Percentiles rank a stretch among this genome's conserved stretches.
phyloP scores from a whole-genome alignment of 768 basidiomycete genomes.

The Termitomyces sp. region DNA sequence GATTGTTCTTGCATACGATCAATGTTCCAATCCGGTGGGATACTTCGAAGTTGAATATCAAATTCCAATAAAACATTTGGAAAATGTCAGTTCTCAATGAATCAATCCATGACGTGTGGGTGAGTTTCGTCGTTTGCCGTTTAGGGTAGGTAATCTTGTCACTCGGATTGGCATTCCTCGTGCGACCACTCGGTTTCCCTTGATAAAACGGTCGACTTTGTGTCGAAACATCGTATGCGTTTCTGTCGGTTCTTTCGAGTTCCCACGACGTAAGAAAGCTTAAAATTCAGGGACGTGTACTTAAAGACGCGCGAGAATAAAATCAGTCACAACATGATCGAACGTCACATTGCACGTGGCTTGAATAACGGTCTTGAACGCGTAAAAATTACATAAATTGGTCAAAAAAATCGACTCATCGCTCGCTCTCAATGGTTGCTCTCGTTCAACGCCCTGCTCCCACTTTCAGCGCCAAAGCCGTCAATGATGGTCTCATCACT shows the following conservation, averaged over 20 bases:
- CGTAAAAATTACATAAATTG: constrained; percentile 12
- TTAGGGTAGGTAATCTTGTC: no score
- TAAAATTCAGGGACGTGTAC: not conserved
- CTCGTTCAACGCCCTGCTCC: constrained; percentile 85
- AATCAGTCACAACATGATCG: not conserved
- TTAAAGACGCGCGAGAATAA: not conserved
- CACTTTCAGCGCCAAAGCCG: constrained; percentile 66
- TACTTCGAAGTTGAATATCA: no score
- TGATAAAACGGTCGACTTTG: no score
- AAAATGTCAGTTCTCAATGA: no score
- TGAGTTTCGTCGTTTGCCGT: no score
- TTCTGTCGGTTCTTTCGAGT: no score
- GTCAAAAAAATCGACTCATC: not conserved
- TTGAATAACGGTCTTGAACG: constrained; percentile 16
- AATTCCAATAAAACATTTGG: not conserved
- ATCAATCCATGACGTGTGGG: no score
- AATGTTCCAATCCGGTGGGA: not conserved
- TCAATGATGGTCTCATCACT: constrained; percentile 73
- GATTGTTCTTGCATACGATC: not conserved
- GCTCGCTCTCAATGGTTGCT: constrained; percentile 36
- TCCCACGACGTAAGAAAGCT: not conserved
- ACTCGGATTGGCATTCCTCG: no score
- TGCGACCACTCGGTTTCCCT: no score
- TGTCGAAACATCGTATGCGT: no score
- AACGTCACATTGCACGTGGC: not conserved